Evolutionary conservation across 805 yeast species (phyloP).

Genomic region (Metschnikowia lochheadii): DNA sequence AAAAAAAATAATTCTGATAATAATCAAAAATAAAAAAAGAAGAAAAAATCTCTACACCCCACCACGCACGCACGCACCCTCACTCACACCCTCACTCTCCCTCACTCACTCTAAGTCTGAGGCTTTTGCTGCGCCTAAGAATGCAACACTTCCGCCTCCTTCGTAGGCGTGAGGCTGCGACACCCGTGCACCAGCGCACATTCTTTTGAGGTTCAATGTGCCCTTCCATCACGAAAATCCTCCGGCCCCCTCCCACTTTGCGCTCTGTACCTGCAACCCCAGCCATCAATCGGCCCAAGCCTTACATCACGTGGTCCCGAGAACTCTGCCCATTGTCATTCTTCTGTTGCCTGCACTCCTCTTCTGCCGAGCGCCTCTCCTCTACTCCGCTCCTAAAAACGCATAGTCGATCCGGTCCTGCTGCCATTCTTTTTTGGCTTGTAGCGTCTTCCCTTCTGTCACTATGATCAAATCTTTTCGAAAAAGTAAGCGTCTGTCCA

Average conservation of each 20-base stretch:
- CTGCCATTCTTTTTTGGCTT: not conserved
- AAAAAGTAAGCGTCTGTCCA: constrained; percentile 37
- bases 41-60: too few species aligned
- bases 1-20: too few species aligned
- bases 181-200: constrained; percentile 5
- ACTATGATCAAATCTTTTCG: constrained; percentile 41
- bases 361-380: not conserved
- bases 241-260: not conserved
- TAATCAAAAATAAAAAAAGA: too few species aligned
- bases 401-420: not conserved
- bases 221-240: not conserved
- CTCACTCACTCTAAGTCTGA: too few species aligned
- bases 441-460: not conserved
- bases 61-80: too few species aligned
- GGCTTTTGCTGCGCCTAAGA: not conserved
- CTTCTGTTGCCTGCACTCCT: not conserved
- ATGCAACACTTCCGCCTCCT: constrained; percentile 2
- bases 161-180: constrained; percentile 1
- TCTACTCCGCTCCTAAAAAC: not conserved
- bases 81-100: too few species aligned
- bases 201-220: not conserved
- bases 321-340: not conserved
- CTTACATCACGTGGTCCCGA: not conserved
- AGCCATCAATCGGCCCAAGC: not conserved
- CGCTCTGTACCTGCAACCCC: constrained; percentile 1